These are phyloP conservation scores for Daphne laureola DNA, from an alignment of 441 rosid genomes.

Conservation along the genomic window DNA sequence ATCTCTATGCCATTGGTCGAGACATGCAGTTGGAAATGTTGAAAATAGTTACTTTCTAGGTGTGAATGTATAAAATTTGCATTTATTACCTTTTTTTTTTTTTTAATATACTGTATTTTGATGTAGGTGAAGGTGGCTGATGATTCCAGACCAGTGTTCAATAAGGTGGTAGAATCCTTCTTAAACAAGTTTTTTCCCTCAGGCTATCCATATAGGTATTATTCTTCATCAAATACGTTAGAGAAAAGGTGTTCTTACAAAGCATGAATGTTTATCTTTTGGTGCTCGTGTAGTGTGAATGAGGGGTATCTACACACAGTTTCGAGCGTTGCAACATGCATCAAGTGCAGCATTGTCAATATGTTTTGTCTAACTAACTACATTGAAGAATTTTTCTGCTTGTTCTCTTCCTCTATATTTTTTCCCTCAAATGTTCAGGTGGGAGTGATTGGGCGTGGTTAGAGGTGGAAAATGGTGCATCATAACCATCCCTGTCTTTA, in stretches of 20 bases:
- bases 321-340: slow-evolving; percentile 82
- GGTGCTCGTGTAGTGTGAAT: slow-evolving; percentile 50
- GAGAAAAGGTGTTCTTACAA: neutral
- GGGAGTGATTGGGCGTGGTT: too few relatives aligned
- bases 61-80: neutral
- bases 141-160: slow-evolving; percentile 59
- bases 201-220: slow-evolving; percentile 88
- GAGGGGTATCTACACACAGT: slow-evolving; percentile 94
- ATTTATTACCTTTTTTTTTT: too few relatives aligned
- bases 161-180: slow-evolving; percentile 63
- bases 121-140: slow-evolving; percentile 62
- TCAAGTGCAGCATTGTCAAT: slow-evolving; percentile 82
- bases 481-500: too few relatives aligned
- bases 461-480: too few relatives aligned
- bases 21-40: neutral
- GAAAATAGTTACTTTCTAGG: neutral
- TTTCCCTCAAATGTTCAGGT: too few relatives aligned
- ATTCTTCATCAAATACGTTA: slow-evolving; percentile 5
- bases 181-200: slow-evolving; percentile 82
- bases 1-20: neutral
- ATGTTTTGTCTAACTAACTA: slow-evolving; percentile 47
- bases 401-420: too few relatives aligned
- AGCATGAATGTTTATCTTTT: slow-evolving; percentile 5
- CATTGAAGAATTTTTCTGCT: too few relatives aligned
- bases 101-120: neutral